Percentiles rank a stretch among this genome's conserved stretches.
phyloP scores from a whole-genome alignment of 495 filamentous ascomycete genomes.

The Penicillium canariense region DNA sequence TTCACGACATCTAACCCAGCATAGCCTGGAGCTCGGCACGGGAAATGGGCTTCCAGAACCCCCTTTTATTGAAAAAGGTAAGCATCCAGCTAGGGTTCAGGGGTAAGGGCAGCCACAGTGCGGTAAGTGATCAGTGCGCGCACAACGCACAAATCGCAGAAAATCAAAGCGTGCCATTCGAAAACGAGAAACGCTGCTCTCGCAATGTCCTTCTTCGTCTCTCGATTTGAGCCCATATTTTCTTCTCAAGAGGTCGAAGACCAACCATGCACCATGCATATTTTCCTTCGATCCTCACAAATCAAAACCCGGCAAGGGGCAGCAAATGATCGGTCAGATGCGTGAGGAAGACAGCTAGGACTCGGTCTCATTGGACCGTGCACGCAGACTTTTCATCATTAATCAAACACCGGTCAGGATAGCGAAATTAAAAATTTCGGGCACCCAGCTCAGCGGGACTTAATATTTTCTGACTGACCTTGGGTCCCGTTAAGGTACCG shows the following conservation, averaged over 20 bases:
- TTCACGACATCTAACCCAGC: neutral
- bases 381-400: neutral
- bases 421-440: constrained; percentile 7
- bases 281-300: constrained; percentile 19
- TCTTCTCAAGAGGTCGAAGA: neutral
- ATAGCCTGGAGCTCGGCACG: neutral
- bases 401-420: constrained; percentile 1
- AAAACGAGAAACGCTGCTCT: neutral
- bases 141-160: constrained; percentile 19
- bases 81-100: constrained; percentile 24
- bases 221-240: neutral
- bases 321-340: constrained; percentile 18
- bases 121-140: constrained; percentile 29
- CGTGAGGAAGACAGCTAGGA: neutral
- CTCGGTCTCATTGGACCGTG: constrained; percentile 8
- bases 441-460: too few species aligned
- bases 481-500: too few species aligned
- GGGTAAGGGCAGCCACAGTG: constrained; percentile 26
- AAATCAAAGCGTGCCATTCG: too few species aligned
- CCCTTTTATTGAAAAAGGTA: neutral
- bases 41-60: neutral
- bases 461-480: too few species aligned
- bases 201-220: neutral
- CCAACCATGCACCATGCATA: neutral
- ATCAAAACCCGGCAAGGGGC: constrained; percentile 25